Evolutionary conservation across 2,329 filamentous ascomycete genomes (phyloP).

Genomic region (Talaromyces rugulosus): DNA sequence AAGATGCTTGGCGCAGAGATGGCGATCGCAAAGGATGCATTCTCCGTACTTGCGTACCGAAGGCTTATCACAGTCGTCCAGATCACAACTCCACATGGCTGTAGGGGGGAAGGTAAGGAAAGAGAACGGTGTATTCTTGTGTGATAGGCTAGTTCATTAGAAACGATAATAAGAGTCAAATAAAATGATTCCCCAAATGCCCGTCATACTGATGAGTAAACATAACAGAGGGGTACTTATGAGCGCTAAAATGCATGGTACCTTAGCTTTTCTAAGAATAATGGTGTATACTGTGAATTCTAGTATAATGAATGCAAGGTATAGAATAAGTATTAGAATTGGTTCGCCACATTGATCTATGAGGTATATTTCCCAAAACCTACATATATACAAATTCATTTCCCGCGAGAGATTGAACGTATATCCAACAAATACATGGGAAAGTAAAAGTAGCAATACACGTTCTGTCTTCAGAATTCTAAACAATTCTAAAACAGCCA

Average conservation of each 20-base stretch:
- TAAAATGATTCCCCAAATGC: neutral
- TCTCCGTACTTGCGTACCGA: constrained; percentile 34
- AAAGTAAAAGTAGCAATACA: neutral
- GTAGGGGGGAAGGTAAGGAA: neutral
- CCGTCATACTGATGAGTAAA: neutral
- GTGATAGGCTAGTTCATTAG: too few relatives aligned
- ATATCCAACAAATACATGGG: neutral
- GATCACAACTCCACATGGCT: constrained; percentile 33
- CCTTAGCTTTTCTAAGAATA: neutral
- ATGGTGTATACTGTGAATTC: neutral
- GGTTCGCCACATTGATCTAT: constrained; percentile 2
- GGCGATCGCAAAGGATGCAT: constrained; percentile 37
- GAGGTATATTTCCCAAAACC: constrained; percentile 6
- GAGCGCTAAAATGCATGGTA: neutral
- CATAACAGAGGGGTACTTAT: neutral
- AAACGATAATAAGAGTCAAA: neutral
- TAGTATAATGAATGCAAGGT: neutral
- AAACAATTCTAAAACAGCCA: neutral
- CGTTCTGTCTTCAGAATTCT: neutral
- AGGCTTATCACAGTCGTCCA: constrained; percentile 25
- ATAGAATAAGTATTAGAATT: neutral
- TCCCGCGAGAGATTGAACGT: neutral
- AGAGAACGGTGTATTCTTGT: neutral
- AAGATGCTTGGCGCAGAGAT: constrained; percentile 36
- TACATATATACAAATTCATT: constrained; percentile 8